A percentile compares a stretch with the other conserved stretches of the same genome.
These are phyloP conservation scores for Russula lepida DNA, from an alignment of 768 basidiomycete genomes.

Conservation along the genomic window DNA sequence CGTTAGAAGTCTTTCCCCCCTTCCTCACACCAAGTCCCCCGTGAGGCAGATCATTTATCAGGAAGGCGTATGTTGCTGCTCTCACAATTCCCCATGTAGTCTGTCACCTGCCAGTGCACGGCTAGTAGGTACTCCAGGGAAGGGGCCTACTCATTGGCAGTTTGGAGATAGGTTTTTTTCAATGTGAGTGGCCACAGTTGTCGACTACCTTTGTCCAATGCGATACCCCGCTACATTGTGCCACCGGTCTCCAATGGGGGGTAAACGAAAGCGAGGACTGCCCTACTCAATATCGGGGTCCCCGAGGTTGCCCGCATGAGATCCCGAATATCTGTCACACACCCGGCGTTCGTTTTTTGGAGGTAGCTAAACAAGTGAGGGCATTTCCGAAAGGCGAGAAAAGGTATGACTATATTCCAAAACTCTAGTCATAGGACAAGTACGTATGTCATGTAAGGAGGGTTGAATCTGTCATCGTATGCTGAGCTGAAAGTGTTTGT, in stretches of 20 bases:
- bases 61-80: too few species aligned
- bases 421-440: not conserved
- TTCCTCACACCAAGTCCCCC: too few species aligned
- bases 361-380: not conserved
- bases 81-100: too few species aligned
- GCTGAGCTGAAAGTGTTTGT: slow-evolving; percentile 26
- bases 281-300: not conserved
- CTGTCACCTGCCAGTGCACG: too few species aligned
- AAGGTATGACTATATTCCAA: not conserved
- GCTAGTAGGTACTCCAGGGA: not conserved
- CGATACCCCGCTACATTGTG: not conserved
- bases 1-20: too few species aligned
- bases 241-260: not conserved
- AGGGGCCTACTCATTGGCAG: not conserved
- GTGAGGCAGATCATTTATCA: too few species aligned
- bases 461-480: not conserved
- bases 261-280: not conserved
- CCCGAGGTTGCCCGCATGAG: not conserved
- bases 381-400: not conserved
- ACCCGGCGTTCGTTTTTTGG: not conserved
- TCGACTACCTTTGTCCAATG: not conserved
- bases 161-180: not conserved
- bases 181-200: not conserved
- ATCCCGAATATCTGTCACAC: not conserved
- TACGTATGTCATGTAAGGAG: not conserved